A percentile compares a stretch with the other conserved stretches of the same genome.
These are phyloP conservation scores for Achlya hypogyna DNA, from an alignment of 352 stramenopile species.

Conservation along the genomic window DNA sequence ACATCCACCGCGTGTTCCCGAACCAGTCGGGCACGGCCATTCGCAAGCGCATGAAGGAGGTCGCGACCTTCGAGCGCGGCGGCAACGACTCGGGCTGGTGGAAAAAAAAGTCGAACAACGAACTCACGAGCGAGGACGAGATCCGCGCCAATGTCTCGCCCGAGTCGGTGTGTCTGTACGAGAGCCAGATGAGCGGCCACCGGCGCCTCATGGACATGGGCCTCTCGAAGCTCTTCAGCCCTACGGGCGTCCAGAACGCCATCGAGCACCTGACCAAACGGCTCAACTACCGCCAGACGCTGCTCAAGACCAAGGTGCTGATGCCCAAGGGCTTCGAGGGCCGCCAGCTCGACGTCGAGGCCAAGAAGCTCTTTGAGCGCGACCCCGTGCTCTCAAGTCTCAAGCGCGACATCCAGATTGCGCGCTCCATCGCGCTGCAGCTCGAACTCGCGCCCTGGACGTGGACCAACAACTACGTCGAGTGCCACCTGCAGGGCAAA, in stretches of 20 bases:
- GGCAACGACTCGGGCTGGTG: slow-evolving; percentile 77
- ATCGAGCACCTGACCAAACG: slow-evolving; percentile 68
- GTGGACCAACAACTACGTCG: slow-evolving; percentile 77
- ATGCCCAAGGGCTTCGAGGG: slow-evolving; percentile 40
- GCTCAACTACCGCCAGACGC: slow-evolving; percentile 50
- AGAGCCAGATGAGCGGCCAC: slow-evolving; percentile 84
- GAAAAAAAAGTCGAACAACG: slow-evolving; percentile 61
- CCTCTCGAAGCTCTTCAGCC: slow-evolving; percentile 70
- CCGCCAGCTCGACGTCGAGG: slow-evolving; percentile 44
- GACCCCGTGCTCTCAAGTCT: slow-evolving; percentile 61
- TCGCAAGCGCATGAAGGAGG: slow-evolving; percentile 80
- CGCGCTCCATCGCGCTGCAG: slow-evolving; percentile 71
- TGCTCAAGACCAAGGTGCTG: slow-evolving; percentile 40
- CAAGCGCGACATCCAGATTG: slow-evolving; percentile 71
- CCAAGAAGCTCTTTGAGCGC: slow-evolving; percentile 61
- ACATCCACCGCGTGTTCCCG: slow-evolving; percentile 68
- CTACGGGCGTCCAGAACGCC: slow-evolving; percentile 54
- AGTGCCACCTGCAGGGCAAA: slow-evolving; percentile 79
- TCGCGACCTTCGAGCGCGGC: slow-evolving; percentile 75
- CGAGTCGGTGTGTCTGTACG: slow-evolving; percentile 76
- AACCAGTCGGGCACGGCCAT: slow-evolving; percentile 75
- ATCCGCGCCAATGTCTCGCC: slow-evolving; percentile 62
- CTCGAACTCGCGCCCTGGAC: slow-evolving; percentile 78
- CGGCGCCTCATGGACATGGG: slow-evolving; percentile 65
- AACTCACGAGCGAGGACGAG: slow-evolving; percentile 66